These are phyloP conservation scores for Hypoxylon rickii DNA, from an alignment of 495 filamentous ascomycete species.

Conservation along the genomic window DNA sequence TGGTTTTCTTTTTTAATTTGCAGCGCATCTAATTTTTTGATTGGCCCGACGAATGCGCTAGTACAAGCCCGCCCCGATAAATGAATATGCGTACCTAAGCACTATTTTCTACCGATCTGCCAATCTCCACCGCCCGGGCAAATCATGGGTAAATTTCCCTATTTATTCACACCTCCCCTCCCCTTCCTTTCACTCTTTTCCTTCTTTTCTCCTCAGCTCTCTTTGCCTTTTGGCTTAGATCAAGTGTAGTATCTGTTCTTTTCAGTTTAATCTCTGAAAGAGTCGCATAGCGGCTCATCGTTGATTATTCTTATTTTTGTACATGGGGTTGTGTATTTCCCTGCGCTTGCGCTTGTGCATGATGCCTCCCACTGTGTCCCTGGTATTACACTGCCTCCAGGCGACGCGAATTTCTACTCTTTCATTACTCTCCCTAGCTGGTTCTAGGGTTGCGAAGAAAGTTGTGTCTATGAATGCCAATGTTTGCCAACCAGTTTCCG, in stretches of 20 bases:
- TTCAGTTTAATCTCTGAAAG: slow-evolving; percentile 77
- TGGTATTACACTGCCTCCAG: slow-evolving; percentile 74
- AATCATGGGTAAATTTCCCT: background rate
- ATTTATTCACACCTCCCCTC: background rate
- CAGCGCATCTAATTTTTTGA: too few species aligned
- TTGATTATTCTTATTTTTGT: slow-evolving; percentile 50
- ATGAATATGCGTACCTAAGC: too few species aligned
- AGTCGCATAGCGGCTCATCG: slow-evolving; percentile 26
- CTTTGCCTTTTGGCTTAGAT: slow-evolving; percentile 81
- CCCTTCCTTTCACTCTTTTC: slow-evolving; percentile 8
- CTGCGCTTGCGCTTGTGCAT: slow-evolving; percentile 70
- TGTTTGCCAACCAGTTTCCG: too few species aligned
- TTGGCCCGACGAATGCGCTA: too few species aligned
- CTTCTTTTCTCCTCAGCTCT: slow-evolving; percentile 45
- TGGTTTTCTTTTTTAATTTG: too few species aligned
- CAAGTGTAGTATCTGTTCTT: slow-evolving; percentile 94
- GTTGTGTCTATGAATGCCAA: background rate
- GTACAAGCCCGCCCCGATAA: too few species aligned
- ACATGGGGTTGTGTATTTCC: too few species aligned
- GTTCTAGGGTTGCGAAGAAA: slow-evolving; percentile 20
- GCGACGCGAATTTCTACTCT: slow-evolving; percentile 60
- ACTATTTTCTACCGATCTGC: too few species aligned
- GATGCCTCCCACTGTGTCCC: slow-evolving; percentile 66
- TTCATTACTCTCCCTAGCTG: slow-evolving; percentile 43
- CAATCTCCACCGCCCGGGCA: background rate